Evolutionary conservation across 2,329 filamentous ascomycete species (phyloP), one percentile per base, ranked within the genome.

Genomic region (Beauveria brongniartii): DNA sequence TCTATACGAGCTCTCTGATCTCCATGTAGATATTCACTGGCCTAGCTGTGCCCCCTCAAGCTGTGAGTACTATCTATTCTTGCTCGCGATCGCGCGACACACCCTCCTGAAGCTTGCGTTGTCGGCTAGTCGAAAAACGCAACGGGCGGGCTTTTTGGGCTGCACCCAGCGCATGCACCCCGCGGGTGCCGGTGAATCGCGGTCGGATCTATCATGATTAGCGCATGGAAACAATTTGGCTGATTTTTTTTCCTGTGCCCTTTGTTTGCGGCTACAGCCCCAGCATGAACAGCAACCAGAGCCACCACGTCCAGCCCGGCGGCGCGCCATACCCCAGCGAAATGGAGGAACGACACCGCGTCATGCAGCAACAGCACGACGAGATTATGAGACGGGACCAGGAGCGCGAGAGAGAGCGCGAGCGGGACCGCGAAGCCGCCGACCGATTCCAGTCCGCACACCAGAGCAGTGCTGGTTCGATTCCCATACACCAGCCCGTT

Each of bases 401-500:
- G 65, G 78, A 80, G 66, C 77, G 78, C 65, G 75, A 76, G 67
- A 75, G 77, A 65, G 75, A 85, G 64, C 81, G 84, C 65, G 86
- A 89, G 65, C 81, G 85, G 67, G 86, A 90, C 65, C 82, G 87
- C 70, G 87, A 90, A 65, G 78, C 83, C 62, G 80, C 83, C 70
- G 86, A 88, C 48, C 82, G 85, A 56, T 87, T 86, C 69, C 88
- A 87, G 67, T 82, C 89, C 63, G 86, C 88, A 28, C 91, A 94
- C 70, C 92, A 97, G 73, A 94, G 89, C 75, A 92, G 90, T 70
- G 87, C 90, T 44, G 91, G 89, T 61, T 91, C 92, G 3, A 90
- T 96, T 59, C 91, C 92, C 59, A 88, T 97, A 68, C 93, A 97
- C 74, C 93, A 97, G 73, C 93, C 93, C 5, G 92, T 97, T 62